These are phyloP conservation scores for Bjerkandera adusta DNA, from an alignment of 1,284 basidiomycete species.

Conservation along the genomic window DNA sequence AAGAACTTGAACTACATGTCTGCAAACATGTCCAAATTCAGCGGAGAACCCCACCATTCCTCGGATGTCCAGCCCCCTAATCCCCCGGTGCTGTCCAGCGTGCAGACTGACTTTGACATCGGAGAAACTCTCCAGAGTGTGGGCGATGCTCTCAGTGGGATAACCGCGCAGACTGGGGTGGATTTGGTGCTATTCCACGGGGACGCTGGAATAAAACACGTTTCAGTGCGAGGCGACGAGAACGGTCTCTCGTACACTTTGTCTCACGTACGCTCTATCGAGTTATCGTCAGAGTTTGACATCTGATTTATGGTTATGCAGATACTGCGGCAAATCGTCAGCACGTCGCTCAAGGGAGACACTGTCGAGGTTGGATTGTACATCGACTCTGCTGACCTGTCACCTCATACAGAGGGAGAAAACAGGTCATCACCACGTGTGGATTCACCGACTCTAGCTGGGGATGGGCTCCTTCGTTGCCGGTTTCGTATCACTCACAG, in stretches of 20 bases:
- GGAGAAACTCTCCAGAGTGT: conserved; percentile 73
- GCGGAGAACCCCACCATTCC: conserved; percentile 17
- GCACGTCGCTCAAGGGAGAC: conserved; percentile 67
- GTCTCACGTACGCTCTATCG: conserved; percentile 66
- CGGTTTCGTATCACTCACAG: conserved; percentile 57
- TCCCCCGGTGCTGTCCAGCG: conserved; percentile 12
- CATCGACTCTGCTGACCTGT: conserved; percentile 39
- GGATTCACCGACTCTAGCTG: conserved; percentile 22
- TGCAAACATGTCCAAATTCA: conserved; percentile 58
- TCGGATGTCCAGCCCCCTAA: conserved; percentile 8
- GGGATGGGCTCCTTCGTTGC: conserved; percentile 40
- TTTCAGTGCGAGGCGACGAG: conserved; percentile 83
- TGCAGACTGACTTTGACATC: conserved; percentile 55
- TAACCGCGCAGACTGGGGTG: conserved; percentile 79
- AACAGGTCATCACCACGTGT: conserved; percentile 9
- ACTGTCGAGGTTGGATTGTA: conserved; percentile 89
- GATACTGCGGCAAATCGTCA: conserved; percentile 84
- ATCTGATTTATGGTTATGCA: conserved; percentile 31
- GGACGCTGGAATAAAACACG: conserved; percentile 81
- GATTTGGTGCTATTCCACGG: conserved; percentile 89
- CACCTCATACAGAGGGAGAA: conserved; percentile 21
- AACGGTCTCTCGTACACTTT: conserved; percentile 78
- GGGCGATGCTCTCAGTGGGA: conserved; percentile 83
- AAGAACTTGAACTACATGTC: conserved; percentile 90
- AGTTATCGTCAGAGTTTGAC: conserved; percentile 1